Percentiles rank a stretch among this genome's conserved stretches.
phyloP scores from a whole-genome alignment of 441 rosid species.

The Gossypium davidsonii region DNA sequence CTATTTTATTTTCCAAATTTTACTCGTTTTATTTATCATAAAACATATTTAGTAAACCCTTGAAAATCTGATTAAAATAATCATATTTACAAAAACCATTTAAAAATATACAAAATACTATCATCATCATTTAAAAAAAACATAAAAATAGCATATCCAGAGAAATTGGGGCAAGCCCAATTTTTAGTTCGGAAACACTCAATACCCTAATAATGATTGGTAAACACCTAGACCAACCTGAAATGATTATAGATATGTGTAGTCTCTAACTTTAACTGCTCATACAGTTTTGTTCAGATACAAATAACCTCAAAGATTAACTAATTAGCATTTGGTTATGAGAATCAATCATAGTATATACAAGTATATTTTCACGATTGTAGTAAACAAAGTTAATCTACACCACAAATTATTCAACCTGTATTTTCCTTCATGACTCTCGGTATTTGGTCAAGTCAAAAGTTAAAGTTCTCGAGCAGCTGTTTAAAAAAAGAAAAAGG shows the following conservation, averaged over 20 bases:
- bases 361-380: background rate
- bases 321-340: background rate
- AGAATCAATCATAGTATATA: background rate
- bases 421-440: constrained; percentile 34
- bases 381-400: constrained; percentile 16
- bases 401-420: constrained; percentile 9
- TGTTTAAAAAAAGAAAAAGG: constrained; percentile 28
- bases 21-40: background rate
- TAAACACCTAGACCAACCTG: background rate
- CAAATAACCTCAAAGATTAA: background rate
- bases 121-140: background rate
- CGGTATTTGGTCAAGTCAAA: constrained; percentile 75
- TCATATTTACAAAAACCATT: background rate
- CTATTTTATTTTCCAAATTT: background rate
- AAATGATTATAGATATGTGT: background rate
- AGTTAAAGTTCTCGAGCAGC: constrained; percentile 92
- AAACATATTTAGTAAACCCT: background rate
- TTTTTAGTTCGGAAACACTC: background rate
- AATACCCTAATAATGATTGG: background rate
- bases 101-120: background rate
- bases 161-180: background rate
- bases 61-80: background rate
- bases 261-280: background rate
- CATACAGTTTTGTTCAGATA: background rate
- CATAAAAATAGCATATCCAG: background rate